phyloP scores from a whole-genome alignment of 78 protist genomes.

The Neovahlkampfia damariscottae region DNA sequence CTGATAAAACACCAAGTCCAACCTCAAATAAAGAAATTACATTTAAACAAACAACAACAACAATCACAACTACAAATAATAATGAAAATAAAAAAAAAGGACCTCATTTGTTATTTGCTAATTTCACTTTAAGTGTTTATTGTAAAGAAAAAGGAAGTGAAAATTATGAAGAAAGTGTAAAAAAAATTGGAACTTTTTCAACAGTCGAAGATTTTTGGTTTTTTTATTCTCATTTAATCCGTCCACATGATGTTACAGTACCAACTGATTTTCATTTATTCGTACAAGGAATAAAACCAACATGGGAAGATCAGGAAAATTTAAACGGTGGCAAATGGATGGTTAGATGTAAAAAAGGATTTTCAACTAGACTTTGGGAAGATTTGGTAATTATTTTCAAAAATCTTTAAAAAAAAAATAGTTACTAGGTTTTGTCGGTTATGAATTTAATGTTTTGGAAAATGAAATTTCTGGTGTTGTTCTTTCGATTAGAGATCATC shows the following conservation, averaged over 20 bases:
- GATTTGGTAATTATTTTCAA: too few relatives aligned
- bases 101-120: too few relatives aligned
- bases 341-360: neutral
- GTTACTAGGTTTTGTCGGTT: neutral
- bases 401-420: too few relatives aligned
- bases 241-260: neutral
- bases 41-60: too few relatives aligned
- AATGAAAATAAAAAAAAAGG: too few relatives aligned
- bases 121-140: too few relatives aligned
- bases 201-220: neutral
- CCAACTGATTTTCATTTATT: slow-evolving; percentile 13
- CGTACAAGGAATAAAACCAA: slow-evolving; percentile 44
- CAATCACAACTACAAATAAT: too few relatives aligned
- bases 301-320: slow-evolving; percentile 48
- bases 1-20: too few relatives aligned
- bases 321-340: slow-evolving; percentile 46
- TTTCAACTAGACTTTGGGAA: neutral
- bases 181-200: neutral
- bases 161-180: neutral
- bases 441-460: neutral
- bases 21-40: too few relatives aligned
- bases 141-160: too few relatives aligned
- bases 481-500: neutral
- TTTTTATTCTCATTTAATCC: neutral
- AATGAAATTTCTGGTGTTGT: neutral